Percentiles rank a stretch among this genome's conserved stretches.
phyloP scores from a whole-genome alignment of 2,329 filamentous ascomycete genomes.

The Aureobasidium musti region DNA sequence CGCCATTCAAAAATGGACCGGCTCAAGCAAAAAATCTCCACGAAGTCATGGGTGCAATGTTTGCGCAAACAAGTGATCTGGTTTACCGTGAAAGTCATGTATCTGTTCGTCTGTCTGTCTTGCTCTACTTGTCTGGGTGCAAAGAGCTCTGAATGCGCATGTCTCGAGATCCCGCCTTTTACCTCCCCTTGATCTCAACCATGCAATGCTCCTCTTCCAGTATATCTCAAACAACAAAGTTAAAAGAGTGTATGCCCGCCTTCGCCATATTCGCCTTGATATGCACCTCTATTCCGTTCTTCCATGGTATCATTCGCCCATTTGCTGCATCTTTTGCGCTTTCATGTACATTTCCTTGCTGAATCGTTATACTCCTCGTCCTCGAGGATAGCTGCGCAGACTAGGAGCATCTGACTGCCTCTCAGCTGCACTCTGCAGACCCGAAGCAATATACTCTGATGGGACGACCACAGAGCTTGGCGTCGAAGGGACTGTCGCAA shows the following conservation, averaged over 20 bases:
- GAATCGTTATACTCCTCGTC: conserved; percentile 5
- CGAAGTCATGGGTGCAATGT: not conserved
- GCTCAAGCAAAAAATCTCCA: conserved; percentile 17
- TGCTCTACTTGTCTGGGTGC: conserved; percentile 4
- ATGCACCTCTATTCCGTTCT: conserved; percentile 16
- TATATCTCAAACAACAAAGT: not conserved
- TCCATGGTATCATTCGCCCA: conserved; percentile 18
- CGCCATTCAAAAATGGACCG: conserved; percentile 26
- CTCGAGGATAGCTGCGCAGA: conserved; percentile 20
- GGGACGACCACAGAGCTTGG: conserved; percentile 37
- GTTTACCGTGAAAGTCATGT: not conserved
- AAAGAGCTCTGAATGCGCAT: conserved; percentile 5
- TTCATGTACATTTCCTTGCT: not conserved
- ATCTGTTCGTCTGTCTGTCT: not conserved
- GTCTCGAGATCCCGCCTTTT: not conserved
- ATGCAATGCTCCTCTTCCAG: not conserved
- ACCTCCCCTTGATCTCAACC: not conserved
- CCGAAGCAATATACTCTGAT: conserved; percentile 21
- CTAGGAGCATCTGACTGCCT: conserved; percentile 21
- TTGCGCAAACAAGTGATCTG: not conserved
- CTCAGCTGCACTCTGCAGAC: conserved; percentile 16
- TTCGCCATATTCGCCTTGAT: conserved; percentile 22
- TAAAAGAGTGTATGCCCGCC: conserved; percentile 6
- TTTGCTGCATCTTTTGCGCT: not conserved
- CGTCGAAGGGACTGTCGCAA: conserved; percentile 80